phyloP scores from a whole-genome alignment of 1,139 yeast species.

The Saccharomyces hybrid region DNA sequence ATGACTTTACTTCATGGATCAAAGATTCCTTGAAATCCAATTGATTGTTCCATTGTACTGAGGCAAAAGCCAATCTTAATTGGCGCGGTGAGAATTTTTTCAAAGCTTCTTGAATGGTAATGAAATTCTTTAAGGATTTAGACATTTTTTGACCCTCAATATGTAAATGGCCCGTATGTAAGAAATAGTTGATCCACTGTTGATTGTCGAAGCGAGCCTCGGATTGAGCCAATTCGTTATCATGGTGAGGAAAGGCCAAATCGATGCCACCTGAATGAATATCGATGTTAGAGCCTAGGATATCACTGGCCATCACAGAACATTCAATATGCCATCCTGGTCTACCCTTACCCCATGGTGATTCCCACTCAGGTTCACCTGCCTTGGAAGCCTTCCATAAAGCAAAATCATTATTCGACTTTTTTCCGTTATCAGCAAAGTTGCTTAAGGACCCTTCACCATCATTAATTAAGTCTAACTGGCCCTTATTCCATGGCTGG shows the following conservation, averaged over 20 bases:
- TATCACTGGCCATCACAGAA: constrained; percentile 95
- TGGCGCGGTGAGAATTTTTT: constrained; percentile 66
- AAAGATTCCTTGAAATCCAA: constrained; percentile 84
- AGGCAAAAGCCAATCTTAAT: constrained; percentile 80
- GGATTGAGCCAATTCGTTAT: constrained; percentile 93
- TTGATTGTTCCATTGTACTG: constrained; percentile 88
- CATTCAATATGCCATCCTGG: constrained; percentile 99
- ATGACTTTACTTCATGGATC: constrained; percentile 64
- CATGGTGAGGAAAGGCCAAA: constrained; percentile 98
- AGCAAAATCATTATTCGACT: constrained; percentile 81
- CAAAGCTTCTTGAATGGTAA: constrained; percentile 88
- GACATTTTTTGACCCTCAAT: constrained; percentile 99
- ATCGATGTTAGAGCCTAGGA: constrained; percentile 77
- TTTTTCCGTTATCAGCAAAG: constrained; percentile 49
- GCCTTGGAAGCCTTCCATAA: constrained; percentile 95
- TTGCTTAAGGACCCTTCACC: constrained; percentile 86
- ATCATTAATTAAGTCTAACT: constrained; percentile 76
- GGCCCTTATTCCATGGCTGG: constrained; percentile 97
- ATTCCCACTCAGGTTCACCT: constrained; percentile 94
- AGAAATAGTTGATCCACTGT: constrained; percentile 95
- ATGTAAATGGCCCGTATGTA: constrained; percentile 96
- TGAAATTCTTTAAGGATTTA: constrained; percentile 87
- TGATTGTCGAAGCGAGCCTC: constrained; percentile 85
- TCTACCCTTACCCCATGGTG: constrained; percentile 96
- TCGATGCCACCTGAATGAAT: constrained; percentile 97